Evolutionary conservation across 2,329 filamentous ascomycete species (phyloP).

Genomic region (Westerdykella aurantiaca): DNA sequence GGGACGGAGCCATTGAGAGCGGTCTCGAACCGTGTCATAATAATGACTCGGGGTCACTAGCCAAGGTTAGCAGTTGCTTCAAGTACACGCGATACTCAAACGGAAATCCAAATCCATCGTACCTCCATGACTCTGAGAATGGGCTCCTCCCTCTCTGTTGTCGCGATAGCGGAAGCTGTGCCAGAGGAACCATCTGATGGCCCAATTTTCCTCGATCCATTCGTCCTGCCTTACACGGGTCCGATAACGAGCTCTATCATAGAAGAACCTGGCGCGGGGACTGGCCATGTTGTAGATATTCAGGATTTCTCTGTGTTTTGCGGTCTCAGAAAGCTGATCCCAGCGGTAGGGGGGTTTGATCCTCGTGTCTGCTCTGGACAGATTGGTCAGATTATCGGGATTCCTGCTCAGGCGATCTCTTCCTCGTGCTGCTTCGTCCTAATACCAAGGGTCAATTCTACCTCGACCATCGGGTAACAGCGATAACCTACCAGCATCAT

Average conservation of each 20-base stretch:
- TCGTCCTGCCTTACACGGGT: constrained; percentile 38
- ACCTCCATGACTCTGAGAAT: constrained; percentile 1
- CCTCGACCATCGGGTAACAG: neutral
- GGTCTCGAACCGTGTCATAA: constrained; percentile 1
- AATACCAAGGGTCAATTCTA: constrained; percentile 1
- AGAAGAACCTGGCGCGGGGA: constrained; percentile 36
- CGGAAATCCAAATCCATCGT: neutral
- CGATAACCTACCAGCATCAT: constrained; percentile 40
- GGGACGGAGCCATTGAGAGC: no score
- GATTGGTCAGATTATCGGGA: constrained; percentile 35
- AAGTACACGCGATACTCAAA: no score
- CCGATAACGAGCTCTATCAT: constrained; percentile 39
- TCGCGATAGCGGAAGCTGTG: constrained; percentile 47
- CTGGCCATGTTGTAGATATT: constrained; percentile 39
- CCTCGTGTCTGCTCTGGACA: constrained; percentile 28
- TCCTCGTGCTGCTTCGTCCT: constrained; percentile 42
- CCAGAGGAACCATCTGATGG: constrained; percentile 49
- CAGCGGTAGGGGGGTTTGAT: constrained; percentile 40
- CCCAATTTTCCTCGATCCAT: constrained; percentile 39
- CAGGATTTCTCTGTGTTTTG: constrained; percentile 42
- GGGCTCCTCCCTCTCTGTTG: constrained; percentile 35
- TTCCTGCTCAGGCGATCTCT: constrained; percentile 39
- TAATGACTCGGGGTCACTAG: neutral
- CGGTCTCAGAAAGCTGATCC: constrained; percentile 45
- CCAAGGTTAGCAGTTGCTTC: no score